Conservation (phyloP, 306 rosid genomes). For the Glycine latifolia region DNA sequence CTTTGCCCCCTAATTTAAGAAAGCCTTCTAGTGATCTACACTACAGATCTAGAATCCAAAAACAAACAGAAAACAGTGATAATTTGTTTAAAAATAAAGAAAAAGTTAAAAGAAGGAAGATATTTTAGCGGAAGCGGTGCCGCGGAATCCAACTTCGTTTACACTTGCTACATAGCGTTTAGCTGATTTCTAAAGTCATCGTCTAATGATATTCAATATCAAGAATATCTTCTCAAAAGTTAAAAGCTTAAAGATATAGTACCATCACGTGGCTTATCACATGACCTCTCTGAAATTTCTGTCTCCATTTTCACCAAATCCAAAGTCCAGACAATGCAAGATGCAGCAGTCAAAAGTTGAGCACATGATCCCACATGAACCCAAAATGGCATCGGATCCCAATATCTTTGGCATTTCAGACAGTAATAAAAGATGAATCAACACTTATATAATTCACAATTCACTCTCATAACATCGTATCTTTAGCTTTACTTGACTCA, state of each 20-base stretch:
- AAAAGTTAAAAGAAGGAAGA: neutral
- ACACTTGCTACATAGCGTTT: neutral
- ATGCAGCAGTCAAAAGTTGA: conserved; percentile 50
- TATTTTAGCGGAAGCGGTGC: too few relatives aligned
- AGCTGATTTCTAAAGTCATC: too few relatives aligned
- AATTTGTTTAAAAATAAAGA: neutral
- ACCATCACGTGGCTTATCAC: conserved; percentile 69
- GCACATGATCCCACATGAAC: conserved; percentile 83
- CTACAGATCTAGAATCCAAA: too few relatives aligned
- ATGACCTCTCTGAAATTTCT: conserved; percentile 56
- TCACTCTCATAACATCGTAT: conserved; percentile 36
- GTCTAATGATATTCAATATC: too few relatives aligned
- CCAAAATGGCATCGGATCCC: conserved; percentile 61
- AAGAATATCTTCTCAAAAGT: too few relatives aligned
- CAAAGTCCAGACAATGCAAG: conserved; percentile 41
- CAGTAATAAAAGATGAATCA: conserved; percentile 19
- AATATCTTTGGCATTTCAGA: conserved; percentile 39
- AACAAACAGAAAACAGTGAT: too few relatives aligned
- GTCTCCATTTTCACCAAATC: conserved; percentile 52
- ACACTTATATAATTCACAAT: conserved; percentile 9
- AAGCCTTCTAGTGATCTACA: too few relatives aligned
- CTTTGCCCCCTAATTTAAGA: too few relatives aligned
- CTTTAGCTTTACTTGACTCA: conserved; percentile 28
- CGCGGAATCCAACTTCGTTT: neutral
- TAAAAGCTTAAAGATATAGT: neutral